Evolutionary conservation across 2,329 filamentous ascomycete genomes (phyloP).

Genomic region (Trichophyton benhamiae): DNA sequence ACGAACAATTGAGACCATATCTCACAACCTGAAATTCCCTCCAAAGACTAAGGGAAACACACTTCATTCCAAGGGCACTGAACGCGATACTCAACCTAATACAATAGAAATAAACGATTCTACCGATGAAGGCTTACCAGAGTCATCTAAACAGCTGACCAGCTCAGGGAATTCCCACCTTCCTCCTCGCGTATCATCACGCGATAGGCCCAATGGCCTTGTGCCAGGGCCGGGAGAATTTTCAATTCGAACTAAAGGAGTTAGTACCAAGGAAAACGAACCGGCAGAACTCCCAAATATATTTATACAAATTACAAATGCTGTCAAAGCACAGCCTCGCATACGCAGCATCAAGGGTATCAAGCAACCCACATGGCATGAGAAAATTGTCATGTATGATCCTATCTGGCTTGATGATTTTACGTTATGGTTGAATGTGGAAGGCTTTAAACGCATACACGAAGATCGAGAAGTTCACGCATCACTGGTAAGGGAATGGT

Average conservation of each 20-base stretch:
- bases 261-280: background rate
- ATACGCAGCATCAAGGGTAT: constrained; percentile 25
- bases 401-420: constrained; percentile 81
- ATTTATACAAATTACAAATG: constrained; percentile 37
- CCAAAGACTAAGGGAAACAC: background rate
- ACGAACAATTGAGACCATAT: background rate
- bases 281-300: constrained; percentile 25
- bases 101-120: background rate
- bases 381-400: constrained; percentile 90
- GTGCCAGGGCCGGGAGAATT: background rate
- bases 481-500: constrained; percentile 72
- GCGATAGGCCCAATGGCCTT: background rate
- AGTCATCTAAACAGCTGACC: background rate
- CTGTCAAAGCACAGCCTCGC: constrained; percentile 34
- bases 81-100: background rate
- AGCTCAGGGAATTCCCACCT: too few species aligned
- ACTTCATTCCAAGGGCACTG: background rate
- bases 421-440: constrained; percentile 66
- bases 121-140: background rate
- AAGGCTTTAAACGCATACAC: constrained; percentile 49
- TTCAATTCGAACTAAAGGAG: background rate
- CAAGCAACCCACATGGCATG: constrained; percentile 57
- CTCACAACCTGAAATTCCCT: background rate
- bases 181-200: background rate
- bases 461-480: constrained; percentile 54